These are phyloP conservation scores for Blastocystis sp. DNA, from an alignment of 352 stramenopile species.

Conservation along the genomic window DNA sequence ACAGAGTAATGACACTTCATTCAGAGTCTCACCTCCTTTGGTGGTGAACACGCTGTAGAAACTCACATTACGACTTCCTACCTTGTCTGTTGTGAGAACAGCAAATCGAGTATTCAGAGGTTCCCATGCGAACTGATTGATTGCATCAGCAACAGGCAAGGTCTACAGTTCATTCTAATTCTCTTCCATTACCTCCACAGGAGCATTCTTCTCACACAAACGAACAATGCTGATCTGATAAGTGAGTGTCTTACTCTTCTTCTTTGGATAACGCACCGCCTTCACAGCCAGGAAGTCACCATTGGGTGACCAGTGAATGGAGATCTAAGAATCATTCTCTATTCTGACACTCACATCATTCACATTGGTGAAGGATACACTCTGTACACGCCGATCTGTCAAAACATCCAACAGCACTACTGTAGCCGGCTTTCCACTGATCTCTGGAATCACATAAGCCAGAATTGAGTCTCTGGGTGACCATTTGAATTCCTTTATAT, in stretches of 20 bases:
- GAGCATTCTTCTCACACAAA: neutral
- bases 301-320: neutral
- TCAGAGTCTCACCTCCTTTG: neutral
- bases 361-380: conserved; percentile 29
- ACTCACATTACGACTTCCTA: neutral
- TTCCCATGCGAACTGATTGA: neutral
- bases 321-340: neutral
- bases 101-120: neutral
- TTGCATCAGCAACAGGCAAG: neutral
- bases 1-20: neutral
- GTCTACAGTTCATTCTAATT: neutral
- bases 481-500: neutral
- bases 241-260: neutral
- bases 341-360: neutral
- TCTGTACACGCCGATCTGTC: neutral
- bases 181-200: neutral
- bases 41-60: conserved; percentile 6
- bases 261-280: neutral
- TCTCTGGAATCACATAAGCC: conserved; percentile 18
- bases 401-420: neutral
- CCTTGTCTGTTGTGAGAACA: neutral
- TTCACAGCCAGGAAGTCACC: neutral
- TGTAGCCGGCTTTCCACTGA: neutral
- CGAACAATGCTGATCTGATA: neutral
- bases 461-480: neutral